Base-by-base conservation (phyloP, 2,329 filamentous ascomycete genomes). In the Colletotrichum navitas region DNA sequence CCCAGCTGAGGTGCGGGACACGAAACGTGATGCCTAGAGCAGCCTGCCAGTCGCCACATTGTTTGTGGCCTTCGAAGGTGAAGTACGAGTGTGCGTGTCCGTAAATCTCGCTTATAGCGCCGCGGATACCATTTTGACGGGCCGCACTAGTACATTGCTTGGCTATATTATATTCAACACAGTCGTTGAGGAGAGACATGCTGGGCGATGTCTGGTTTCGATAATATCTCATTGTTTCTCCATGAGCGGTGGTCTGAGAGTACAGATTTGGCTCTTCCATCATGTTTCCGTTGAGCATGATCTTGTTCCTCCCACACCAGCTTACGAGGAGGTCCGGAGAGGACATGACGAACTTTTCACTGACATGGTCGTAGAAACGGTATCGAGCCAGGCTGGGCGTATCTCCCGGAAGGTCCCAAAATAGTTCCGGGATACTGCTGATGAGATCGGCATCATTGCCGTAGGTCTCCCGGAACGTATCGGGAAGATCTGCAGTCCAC, bases 201-300 rank as follows among this genome's bases (percentile, higher is more conserved):
- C 79, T 78, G 1, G 79, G 79, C 51, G 80, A 70, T n/a, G 77
- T 71, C 73, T 78, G 75, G 18, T 69, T 77, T 34, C 78, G 72
- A 51, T 80, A 80, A 59, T 77, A 79, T 18, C 78, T 75, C 79
- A 80, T 80, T 3, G 78, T 76, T 65, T 80, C 79, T 16, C 79
- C 79, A n/a, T 79, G 73, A 5, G 77, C 75, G 0, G 74, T 75
- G 1, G 78, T 80, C 60, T 80, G 79, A 5, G 76, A 78, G 24
- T 76, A 70, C 1, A 80, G 74, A 1, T 74, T 78, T 8, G 78
- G 77, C 58, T 80, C 79, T 70, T 80, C 76, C 78, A 79, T 79
- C 77, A 79, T 78, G 32, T 80, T 79, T 0, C 78, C 79, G 45
- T 77, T 74, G 21, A 80, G 71, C 11, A 75, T 69, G 11, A 79